Evolutionary conservation across 2,329 filamentous ascomycete species (phyloP), one percentile per base, ranked within the genome.

Genomic region (Metarhizium humberi): DNA sequence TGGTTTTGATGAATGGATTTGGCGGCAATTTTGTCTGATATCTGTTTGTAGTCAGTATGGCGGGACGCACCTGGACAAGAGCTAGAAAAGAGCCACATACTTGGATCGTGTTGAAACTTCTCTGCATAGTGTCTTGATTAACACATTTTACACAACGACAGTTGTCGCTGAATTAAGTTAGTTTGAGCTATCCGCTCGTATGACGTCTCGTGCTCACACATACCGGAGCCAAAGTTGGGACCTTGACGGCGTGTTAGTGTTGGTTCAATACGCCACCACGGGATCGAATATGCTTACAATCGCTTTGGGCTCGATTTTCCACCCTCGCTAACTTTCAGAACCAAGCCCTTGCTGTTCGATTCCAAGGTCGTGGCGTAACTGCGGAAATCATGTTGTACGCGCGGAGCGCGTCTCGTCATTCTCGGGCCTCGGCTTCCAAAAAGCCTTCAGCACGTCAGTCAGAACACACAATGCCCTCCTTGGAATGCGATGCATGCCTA

Each of bases 101-200:
- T 42, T 67, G 56, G 55, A 74, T 75, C 1, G 72, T 74, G 43
- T 76, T 66, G 56, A 74, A 69, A 54, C 69, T 73, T 52, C 72
- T 64, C 57, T 76, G 73, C 61, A 69, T 64, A 14, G 74, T 76
- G 47, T 73, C 69, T 50, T 69, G 67, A 49, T 76, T 73, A 16
- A 75, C 67, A 52, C 73, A 76, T 50, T 66, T 51, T 2, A 56
- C 61, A 58, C 73, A 76, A n/a, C 70, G 71, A 57, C 73, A 76
- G 51, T 74, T 75, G 54, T 76, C 73, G 25, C 73, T 74, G 25
- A 38, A 4, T 52, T 32, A 49, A 29, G 10, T 20, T n/a, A 36
- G 7, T 45, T 46, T 55, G 25, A 52, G 20, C 6, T 47, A n/a
- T 54, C 20, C 45, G 46, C 25, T 7, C 18, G 14, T 16, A 32